Evolutionary conservation across 1,284 basidiomycete species (phyloP).

Genomic region (Cystobasidium pallidum): DNA sequence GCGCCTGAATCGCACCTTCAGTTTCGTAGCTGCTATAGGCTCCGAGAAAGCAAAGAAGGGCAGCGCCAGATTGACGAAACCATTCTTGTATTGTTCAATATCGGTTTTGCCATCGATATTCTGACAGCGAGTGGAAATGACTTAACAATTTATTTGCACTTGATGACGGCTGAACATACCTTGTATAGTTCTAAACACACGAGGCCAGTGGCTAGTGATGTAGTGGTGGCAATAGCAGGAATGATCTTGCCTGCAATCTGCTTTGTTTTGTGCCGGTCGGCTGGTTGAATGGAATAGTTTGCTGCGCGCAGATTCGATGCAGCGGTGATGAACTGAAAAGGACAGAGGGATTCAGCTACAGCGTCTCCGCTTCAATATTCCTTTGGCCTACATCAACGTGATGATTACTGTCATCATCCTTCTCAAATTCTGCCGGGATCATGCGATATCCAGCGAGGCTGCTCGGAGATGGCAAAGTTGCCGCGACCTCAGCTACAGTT

Average conservation of each 20-base stretch:
- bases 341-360: not conserved
- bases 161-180: constrained; percentile 59
- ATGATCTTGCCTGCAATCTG: constrained; percentile 99
- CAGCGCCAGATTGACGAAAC: constrained; percentile 95
- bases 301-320: constrained; percentile 94
- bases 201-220: constrained; percentile 89
- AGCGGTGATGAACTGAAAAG: constrained; percentile 79
- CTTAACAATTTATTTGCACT: not conserved
- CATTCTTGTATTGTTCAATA: constrained; percentile 96
- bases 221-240: constrained; percentile 98
- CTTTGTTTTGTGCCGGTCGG: constrained; percentile 93
- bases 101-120: constrained; percentile 93
- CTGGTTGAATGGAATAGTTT: constrained; percentile 89
- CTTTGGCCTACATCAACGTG: constrained; percentile 73
- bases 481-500: constrained; percentile 65
- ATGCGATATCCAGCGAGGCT: constrained; percentile 93
- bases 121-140: constrained; percentile 58
- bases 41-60: constrained; percentile 99
- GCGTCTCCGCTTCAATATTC: not conserved
- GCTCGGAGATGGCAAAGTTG: constrained; percentile 79
- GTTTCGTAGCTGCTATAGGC: constrained; percentile 88
- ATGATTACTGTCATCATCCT: constrained; percentile 97
- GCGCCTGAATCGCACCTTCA: constrained; percentile 69
- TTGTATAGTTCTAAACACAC: constrained; percentile 98
- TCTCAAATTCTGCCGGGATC: constrained; percentile 95